phyloP scores from a whole-genome alignment of 805 yeast genomes.

The Teunomyces kruisii region DNA sequence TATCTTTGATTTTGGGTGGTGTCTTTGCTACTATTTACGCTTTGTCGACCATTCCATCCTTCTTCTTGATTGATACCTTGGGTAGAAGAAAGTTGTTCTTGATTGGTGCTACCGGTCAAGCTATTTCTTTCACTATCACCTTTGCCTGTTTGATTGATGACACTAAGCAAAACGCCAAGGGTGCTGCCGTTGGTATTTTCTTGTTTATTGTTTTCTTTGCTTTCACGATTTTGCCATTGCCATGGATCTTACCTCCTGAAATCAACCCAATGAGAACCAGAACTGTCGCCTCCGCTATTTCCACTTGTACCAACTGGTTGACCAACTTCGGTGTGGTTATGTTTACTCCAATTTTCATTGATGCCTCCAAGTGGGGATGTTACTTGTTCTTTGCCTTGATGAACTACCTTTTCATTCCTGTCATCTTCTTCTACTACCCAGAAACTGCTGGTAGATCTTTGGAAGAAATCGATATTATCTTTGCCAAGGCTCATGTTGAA shows the following conservation, averaged over 20 bases:
- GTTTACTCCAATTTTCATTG: conserved; percentile 34
- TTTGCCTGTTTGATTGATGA: conserved; percentile 24
- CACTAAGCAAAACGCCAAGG: conserved; percentile 21
- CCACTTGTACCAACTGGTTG: conserved; percentile 38
- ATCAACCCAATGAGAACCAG: conserved; percentile 37
- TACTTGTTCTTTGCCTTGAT: conserved; percentile 26
- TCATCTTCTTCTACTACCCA: conserved; percentile 52
- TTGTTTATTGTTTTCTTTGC: conserved; percentile 30
- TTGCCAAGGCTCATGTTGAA: conserved; percentile 61
- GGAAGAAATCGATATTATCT: conserved; percentile 56
- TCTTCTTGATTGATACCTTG: conserved; percentile 32
- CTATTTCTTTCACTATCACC: conserved; percentile 28
- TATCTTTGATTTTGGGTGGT: conserved; percentile 28
- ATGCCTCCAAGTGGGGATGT: conserved; percentile 23
- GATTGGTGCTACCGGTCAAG: conserved; percentile 32
- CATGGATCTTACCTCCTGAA: conserved; percentile 40
- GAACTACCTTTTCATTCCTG: conserved; percentile 45
- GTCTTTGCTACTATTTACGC: conserved; percentile 32
- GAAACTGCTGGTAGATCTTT: conserved; percentile 45
- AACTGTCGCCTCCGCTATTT: conserved; percentile 34
- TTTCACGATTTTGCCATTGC: conserved; percentile 34
- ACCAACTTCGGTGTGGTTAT: conserved; percentile 37
- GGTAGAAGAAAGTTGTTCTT: conserved; percentile 37
- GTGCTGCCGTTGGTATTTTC: conserved; percentile 36
- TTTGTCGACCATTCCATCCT: conserved; percentile 31